Evolutionary conservation across 1,284 basidiomycete species (phyloP).

Genomic region (Inonotus hispidus): DNA sequence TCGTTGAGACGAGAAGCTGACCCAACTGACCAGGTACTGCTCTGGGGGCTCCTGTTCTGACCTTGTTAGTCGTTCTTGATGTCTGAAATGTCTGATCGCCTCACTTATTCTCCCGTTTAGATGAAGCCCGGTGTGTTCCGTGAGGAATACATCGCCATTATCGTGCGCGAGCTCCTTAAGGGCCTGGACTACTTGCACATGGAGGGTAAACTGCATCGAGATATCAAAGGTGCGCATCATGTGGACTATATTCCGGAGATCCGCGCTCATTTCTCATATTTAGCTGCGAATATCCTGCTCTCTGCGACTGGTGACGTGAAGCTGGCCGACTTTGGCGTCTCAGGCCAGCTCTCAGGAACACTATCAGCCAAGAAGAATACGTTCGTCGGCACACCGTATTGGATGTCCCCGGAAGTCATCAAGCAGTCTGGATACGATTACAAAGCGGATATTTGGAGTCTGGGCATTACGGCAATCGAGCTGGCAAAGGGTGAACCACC

Average conservation of each 20-base stretch:
- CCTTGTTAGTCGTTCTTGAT: slow-evolving; percentile 45
- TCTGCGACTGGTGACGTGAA: slow-evolving; percentile 96
- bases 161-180: slow-evolving; percentile 85
- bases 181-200: slow-evolving; percentile 95
- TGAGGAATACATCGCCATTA: slow-evolving; percentile 98
- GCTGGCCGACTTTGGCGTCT: slow-evolving; percentile 97
- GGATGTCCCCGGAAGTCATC: slow-evolving; percentile 99
- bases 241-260: neutral
- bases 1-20: slow-evolving; percentile 8
- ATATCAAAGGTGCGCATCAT: slow-evolving; percentile 82
- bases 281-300: slow-evolving; percentile 92
- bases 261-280: neutral
- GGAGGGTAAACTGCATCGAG: slow-evolving; percentile 95
- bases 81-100: slow-evolving; percentile 21
- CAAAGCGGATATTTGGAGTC: slow-evolving; percentile 97
- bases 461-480: slow-evolving; percentile 97
- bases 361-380: slow-evolving; percentile 99
- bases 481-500: slow-evolving; percentile 96
- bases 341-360: slow-evolving; percentile 95
- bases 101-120: slow-evolving; percentile 36
- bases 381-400: slow-evolving; percentile 95
- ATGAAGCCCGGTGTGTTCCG: slow-evolving; percentile 98
- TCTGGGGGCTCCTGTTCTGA: slow-evolving; percentile 84
- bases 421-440: slow-evolving; percentile 99
- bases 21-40: slow-evolving; percentile 54